phyloP scores from a whole-genome alignment of 805 yeast species.

The Babjeviella inositovora region DNA sequence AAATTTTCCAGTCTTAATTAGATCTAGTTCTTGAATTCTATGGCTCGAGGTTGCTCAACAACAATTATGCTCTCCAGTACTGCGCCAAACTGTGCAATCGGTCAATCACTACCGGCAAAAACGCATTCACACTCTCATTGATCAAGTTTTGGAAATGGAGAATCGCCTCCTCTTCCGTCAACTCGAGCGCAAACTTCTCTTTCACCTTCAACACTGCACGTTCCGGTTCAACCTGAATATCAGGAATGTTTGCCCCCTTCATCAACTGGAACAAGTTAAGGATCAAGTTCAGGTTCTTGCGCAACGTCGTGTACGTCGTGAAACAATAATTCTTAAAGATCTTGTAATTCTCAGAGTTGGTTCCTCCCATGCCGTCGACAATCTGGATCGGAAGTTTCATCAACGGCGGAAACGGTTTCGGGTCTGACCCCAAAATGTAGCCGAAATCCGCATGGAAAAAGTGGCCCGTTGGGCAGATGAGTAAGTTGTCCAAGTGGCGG shows the following conservation, averaged over 20 bases:
- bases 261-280: slow-evolving; percentile 83
- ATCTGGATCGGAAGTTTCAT: slow-evolving; percentile 96
- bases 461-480: slow-evolving; percentile 69
- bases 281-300: slow-evolving; percentile 82
- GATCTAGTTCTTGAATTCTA: too few species aligned
- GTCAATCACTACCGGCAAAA: slow-evolving; percentile 89
- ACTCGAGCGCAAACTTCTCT: slow-evolving; percentile 84
- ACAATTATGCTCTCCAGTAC: slow-evolving; percentile 78
- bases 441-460: slow-evolving; percentile 99
- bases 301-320: slow-evolving; percentile 78
- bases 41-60: background rate
- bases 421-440: slow-evolving; percentile 90
- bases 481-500: slow-evolving; percentile 82
- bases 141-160: slow-evolving; percentile 87
- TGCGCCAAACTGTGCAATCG: slow-evolving; percentile 91
- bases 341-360: slow-evolving; percentile 68
- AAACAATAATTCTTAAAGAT: slow-evolving; percentile 87
- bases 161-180: slow-evolving; percentile 94
- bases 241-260: slow-evolving; percentile 90
- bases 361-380: slow-evolving; percentile 96
- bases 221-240: slow-evolving; percentile 67
- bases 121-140: slow-evolving; percentile 87
- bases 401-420: slow-evolving; percentile 96
- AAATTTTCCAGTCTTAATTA: too few species aligned
- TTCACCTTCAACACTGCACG: slow-evolving; percentile 83